phyloP scores from a whole-genome alignment of 140 eudicot species.

The Bidens hawaiensis region DNA sequence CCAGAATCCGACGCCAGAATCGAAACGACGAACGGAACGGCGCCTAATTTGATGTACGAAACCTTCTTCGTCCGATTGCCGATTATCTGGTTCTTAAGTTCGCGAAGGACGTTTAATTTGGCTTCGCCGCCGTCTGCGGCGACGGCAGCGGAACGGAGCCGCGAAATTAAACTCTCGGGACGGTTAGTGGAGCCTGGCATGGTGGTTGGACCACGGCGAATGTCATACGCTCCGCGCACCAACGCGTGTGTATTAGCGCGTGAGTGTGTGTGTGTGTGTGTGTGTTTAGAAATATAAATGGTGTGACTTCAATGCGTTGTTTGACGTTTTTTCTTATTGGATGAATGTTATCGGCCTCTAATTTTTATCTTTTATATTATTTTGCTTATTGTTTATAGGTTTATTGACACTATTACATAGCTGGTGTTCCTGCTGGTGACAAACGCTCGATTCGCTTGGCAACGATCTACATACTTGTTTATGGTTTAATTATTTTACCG shows the following conservation, averaged over 20 bases:
- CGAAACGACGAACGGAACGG: constrained; percentile 66
- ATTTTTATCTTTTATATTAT: background rate
- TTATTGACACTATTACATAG: too few relatives aligned
- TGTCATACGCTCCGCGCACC: constrained; percentile 40
- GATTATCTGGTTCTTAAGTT: constrained; percentile 82
- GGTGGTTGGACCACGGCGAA: constrained; percentile 39
- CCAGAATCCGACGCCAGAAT: constrained; percentile 47
- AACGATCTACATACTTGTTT: too few relatives aligned
- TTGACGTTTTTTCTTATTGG: constrained; percentile 11
- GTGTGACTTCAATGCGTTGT: constrained; percentile 3
- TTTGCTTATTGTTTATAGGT: too few relatives aligned
- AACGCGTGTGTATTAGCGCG: constrained; percentile 36
- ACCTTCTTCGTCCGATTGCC: constrained; percentile 90
- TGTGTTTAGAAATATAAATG: constrained; percentile 6
- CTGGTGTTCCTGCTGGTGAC: too few relatives aligned
- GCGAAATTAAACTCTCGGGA: constrained; percentile 61
- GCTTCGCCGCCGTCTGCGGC: constrained; percentile 43
- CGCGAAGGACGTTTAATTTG: constrained; percentile 68
- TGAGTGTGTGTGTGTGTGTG: constrained; percentile 15
- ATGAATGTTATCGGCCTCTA: constrained; percentile 19
- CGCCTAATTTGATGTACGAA: constrained; percentile 73
- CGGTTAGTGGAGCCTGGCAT: constrained; percentile 69
- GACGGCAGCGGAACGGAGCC: constrained; percentile 55
- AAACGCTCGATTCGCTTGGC: too few relatives aligned
- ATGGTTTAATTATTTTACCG: too few relatives aligned